Conservation (phyloP, 768 basidiomycete species). For the Tephrocybe sp. region DNA sequence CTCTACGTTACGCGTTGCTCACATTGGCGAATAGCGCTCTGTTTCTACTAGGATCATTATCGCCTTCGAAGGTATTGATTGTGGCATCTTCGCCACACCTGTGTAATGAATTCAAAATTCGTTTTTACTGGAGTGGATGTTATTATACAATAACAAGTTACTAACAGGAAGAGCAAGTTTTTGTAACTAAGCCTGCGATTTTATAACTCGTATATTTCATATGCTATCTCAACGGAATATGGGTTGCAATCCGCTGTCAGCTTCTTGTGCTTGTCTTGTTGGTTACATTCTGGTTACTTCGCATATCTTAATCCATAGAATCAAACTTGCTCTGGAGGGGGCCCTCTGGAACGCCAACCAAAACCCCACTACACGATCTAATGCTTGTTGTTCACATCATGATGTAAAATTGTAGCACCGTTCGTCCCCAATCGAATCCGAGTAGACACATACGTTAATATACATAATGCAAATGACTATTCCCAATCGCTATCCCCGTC, state of each 20-base stretch:
- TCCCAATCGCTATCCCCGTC: constrained; percentile 70
- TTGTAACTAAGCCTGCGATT: too few species aligned
- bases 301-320: constrained; percentile 27
- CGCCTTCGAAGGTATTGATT: constrained; percentile 36
- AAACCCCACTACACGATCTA: constrained; percentile 43
- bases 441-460: too few species aligned
- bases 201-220: background rate
- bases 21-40: constrained; percentile 25
- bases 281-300: constrained; percentile 25
- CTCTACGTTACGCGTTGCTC: background rate
- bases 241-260: constrained; percentile 37
- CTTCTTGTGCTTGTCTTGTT: constrained; percentile 30
- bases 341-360: constrained; percentile 32
- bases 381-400: constrained; percentile 8
- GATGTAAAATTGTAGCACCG: too few species aligned
- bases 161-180: constrained; percentile 35
- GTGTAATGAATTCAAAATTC: constrained; percentile 27
- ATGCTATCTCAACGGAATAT: constrained; percentile 29
- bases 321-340: constrained; percentile 32
- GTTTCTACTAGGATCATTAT: constrained; percentile 38
- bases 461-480: constrained; percentile 25
- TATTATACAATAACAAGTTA: too few species aligned
- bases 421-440: too few species aligned
- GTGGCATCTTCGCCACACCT: constrained; percentile 38
- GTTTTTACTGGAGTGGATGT: too few species aligned